These are phyloP conservation scores for Syncephalis fuscata DNA, from an alignment of 371 early-diverging fungal genomes.

Conservation along the genomic window DNA sequence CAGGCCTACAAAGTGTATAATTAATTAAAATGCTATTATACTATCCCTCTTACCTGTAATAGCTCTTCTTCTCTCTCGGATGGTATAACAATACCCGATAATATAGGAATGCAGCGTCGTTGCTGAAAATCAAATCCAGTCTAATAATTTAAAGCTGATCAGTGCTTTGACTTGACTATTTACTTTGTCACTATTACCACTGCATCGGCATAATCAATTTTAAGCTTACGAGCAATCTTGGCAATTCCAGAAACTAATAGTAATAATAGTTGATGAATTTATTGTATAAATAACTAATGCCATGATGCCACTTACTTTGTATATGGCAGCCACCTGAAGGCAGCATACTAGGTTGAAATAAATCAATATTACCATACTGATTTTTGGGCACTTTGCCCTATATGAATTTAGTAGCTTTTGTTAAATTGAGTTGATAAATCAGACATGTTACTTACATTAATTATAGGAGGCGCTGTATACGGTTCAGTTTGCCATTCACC, in stretches of 20 bases:
- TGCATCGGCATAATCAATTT: slow-evolving; percentile 64
- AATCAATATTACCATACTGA: slow-evolving; percentile 59
- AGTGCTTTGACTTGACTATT: not conserved
- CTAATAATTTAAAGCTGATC: slow-evolving; percentile 12
- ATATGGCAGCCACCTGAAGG: slow-evolving; percentile 71
- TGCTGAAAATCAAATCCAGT: slow-evolving; percentile 57
- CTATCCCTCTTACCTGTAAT: slow-evolving; percentile 23
- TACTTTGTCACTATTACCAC: slow-evolving; percentile 26
- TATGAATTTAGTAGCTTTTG: no score
- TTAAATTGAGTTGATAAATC: no score
- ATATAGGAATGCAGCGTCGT: slow-evolving; percentile 41
- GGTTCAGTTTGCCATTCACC: slow-evolving; percentile 79
- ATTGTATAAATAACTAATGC: not conserved
- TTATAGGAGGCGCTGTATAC: slow-evolving; percentile 39
- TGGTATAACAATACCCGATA: slow-evolving; percentile 57
- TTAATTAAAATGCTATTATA: not conserved
- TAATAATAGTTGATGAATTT: slow-evolving; percentile 1
- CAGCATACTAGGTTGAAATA: slow-evolving; percentile 68
- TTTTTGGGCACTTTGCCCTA: slow-evolving; percentile 73
- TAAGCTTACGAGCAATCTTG: slow-evolving; percentile 45
- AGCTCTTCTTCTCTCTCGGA: slow-evolving; percentile 35
- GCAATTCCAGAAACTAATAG: slow-evolving; percentile 29
- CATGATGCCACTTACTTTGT: slow-evolving; percentile 18
- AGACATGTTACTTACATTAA: slow-evolving; percentile 24
- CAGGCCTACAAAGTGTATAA: slow-evolving; percentile 17